phyloP scores from a whole-genome alignment of 228 moss, liverwort and hornwort species.

The Sphagnum magellanicum region DNA sequence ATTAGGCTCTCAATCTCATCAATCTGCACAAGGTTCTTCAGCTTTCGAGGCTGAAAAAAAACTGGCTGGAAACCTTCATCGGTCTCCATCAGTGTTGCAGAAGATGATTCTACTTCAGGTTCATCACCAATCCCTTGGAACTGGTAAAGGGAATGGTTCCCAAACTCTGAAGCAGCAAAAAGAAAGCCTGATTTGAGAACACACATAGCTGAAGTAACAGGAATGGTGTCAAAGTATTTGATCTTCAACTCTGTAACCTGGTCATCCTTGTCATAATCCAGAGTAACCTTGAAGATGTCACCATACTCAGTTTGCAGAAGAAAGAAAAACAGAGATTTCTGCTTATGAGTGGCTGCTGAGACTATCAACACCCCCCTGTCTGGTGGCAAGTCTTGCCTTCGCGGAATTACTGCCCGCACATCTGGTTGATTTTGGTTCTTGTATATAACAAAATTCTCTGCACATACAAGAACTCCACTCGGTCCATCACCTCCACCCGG shows the following conservation, averaged over 20 bases:
- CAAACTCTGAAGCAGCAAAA: constrained; percentile 95
- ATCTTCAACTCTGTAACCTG: constrained; percentile 89
- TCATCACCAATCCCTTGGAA: constrained; percentile 95
- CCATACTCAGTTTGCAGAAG: constrained; percentile 96
- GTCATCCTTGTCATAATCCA: constrained; percentile 84
- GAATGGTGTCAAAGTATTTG: constrained; percentile 97
- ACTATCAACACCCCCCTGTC: constrained; percentile 90
- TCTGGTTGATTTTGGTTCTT: constrained; percentile 96
- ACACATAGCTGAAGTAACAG: constrained; percentile 97
- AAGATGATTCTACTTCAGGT: constrained; percentile 90
- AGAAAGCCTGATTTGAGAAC: constrained; percentile 93
- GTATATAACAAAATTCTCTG: constrained; percentile 97
- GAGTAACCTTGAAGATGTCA: constrained; percentile 92
- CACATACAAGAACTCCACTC: constrained; percentile 94
- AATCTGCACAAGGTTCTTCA: constrained; percentile 92
- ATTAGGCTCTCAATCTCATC: constrained; percentile 98
- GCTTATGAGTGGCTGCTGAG: constrained; percentile 91
- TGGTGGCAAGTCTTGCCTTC: constrained; percentile 86
- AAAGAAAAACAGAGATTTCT: constrained; percentile 87
- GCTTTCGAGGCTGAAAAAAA: constrained; percentile 88
- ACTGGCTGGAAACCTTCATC: constrained; percentile 95
- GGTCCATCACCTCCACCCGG: constrained; percentile 98
- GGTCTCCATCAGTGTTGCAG: constrained; percentile 75
- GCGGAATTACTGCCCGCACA: constrained; percentile 92
- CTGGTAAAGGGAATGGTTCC: constrained; percentile 95